Percentiles rank a stretch among this genome's conserved stretches.
These are phyloP conservation scores for Nidula niveotomentosa DNA, from an alignment of 1,284 basidiomycete genomes.

Conservation along the genomic window DNA sequence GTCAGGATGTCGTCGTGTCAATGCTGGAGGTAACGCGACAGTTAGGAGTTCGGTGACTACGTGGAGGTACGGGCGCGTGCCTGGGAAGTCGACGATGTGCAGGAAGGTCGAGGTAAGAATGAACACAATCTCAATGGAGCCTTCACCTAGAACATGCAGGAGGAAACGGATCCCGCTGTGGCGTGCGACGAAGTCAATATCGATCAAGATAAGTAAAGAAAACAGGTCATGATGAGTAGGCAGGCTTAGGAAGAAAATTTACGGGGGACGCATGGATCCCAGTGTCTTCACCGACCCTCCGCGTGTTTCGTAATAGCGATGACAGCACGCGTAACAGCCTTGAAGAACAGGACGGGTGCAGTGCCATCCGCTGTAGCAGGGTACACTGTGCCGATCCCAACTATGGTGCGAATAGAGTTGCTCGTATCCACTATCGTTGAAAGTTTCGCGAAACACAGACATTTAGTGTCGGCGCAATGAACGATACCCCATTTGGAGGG, in stretches of 20 bases:
- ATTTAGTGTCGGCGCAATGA: too few relatives aligned
- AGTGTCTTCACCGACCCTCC: conserved; percentile 94
- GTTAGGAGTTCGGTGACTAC: conserved; percentile 76
- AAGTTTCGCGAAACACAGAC: too few relatives aligned
- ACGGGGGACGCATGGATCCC: conserved; percentile 66
- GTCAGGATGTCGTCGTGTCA: too few relatives aligned
- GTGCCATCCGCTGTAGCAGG: conserved; percentile 40
- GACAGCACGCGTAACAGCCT: conserved; percentile 82
- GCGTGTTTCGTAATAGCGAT: conserved; percentile 92
- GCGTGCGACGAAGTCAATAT: conserved; percentile 80
- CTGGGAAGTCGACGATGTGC: conserved; percentile 84
- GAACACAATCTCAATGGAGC: conserved; percentile 81
- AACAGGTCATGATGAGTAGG: too few relatives aligned
- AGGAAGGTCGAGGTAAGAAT: conserved; percentile 85
- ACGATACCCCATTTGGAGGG: too few relatives aligned
- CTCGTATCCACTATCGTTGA: too few relatives aligned
- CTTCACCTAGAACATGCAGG: conserved; percentile 85
- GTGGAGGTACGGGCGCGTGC: conserved; percentile 78
- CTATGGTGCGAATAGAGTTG: conserved; percentile 78
- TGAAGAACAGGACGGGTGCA: conserved; percentile 61
- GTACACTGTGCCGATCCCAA: conserved; percentile 68
- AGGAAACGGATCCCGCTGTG: conserved; percentile 90
- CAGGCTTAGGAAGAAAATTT: background rate
- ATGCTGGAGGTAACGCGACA: too few relatives aligned
- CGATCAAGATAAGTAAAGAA: conserved; percentile 45